These are phyloP conservation scores for Pisolithus orientalis DNA, from an alignment of 768 basidiomycete species.

Conservation along the genomic window DNA sequence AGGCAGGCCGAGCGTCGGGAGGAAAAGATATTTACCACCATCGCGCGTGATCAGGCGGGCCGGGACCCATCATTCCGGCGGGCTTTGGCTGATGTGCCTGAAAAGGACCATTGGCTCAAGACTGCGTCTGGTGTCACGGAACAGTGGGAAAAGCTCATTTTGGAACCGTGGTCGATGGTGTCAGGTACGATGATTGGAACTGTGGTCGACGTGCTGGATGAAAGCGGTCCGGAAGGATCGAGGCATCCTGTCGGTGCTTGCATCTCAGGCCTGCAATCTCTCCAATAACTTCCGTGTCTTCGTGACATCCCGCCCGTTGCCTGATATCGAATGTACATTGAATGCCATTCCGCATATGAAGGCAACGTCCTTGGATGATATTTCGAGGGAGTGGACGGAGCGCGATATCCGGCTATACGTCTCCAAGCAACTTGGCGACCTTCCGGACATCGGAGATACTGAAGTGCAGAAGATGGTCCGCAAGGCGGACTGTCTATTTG, in stretches of 20 bases:
- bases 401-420: neutral
- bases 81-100: neutral
- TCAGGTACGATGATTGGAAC: conserved; percentile 7
- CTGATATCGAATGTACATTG: conserved; percentile 15
- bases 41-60: neutral
- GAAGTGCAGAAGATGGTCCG: neutral
- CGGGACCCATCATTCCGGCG: neutral
- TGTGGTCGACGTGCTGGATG: conserved; percentile 21
- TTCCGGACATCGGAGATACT: neutral
- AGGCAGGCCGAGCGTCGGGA: neutral
- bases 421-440: neutral
- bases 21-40: neutral
- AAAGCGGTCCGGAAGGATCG: conserved; percentile 3
- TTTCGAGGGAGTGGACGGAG: neutral
- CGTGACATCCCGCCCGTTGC: conserved; percentile 26
- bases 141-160: conserved; percentile 17
- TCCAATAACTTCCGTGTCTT: conserved; percentile 34
- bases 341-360: neutral
- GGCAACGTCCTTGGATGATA: neutral
- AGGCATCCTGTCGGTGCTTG: conserved; percentile 19
- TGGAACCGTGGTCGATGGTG: too few species aligned
- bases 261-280: conserved; percentile 35
- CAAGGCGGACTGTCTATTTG: conserved; percentile 13
- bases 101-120: neutral
- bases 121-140: neutral